Base-by-base conservation (phyloP, 495 filamentous ascomycete species). In the Trichoderma erinaceum region DNA sequence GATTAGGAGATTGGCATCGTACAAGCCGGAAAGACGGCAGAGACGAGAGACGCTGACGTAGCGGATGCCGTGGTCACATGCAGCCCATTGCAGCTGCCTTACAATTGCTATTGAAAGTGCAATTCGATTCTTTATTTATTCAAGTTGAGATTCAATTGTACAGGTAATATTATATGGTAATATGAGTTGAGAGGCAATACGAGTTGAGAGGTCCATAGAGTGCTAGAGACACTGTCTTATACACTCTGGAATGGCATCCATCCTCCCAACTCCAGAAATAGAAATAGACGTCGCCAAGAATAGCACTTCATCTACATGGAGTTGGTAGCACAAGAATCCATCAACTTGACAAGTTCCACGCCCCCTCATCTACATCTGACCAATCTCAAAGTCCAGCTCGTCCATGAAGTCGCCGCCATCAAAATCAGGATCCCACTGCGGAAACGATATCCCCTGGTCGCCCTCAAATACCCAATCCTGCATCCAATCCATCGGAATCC, bases 391-490 rank as follows among this genome's bases (percentile, higher is more conserved):
- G 12, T 25, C 56, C 23, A 61, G 27, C 2, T 61, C 63, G 21
- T 41, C 35, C 18, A 65, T 18, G 5, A 44, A 41, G 2, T 41
- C 35, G 21, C 16, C 35, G 11, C 16, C 5, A 4, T 65, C 35
- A 10, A 65, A 44, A 65, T 50, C 32, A 41, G 3, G 23, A 27
- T 32, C 50, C 64, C 66, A 23, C 3, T 38, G 25, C 10, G 35
- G 18, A 11, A 3, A n/a, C 0, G 25, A 16, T 70, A 73, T 70
- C 68, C 75, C 76, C 8, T 61, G 56, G 46, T 64, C 12, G n/a
- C 72, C 72, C 2, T 73, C 71, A 43, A 56, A 56, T 0, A 66
- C 71, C 69, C 70, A 69, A 23, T 32, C 15, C 44, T 12, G 63
- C 69, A 41, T 70, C 68, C 21, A 48, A 27, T 15, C 63, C 43